These are phyloP conservation scores for Ottelia alismoides DNA, from an alignment of 106 monocot species.

Conservation along the genomic window DNA sequence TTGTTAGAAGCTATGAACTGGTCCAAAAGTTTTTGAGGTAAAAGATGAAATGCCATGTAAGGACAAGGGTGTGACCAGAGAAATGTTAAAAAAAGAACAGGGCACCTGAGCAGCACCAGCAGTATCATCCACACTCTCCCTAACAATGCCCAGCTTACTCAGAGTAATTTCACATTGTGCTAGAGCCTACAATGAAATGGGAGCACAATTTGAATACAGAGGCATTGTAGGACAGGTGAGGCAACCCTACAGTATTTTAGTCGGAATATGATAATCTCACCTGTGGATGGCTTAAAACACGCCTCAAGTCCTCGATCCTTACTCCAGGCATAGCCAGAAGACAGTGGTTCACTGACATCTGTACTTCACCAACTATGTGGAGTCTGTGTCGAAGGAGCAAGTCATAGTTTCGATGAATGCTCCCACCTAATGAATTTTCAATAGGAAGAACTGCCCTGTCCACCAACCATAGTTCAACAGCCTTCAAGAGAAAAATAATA, in stretches of 20 bases:
- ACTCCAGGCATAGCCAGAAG: conserved; percentile 58
- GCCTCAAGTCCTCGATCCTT: conserved; percentile 37
- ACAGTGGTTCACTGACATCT: conserved; percentile 45
- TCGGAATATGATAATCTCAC: conserved; percentile 19
- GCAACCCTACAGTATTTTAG: no score
- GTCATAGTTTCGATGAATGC: conserved; percentile 66
- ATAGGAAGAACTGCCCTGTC: conserved; percentile 82
- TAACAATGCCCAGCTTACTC: conserved; percentile 26
- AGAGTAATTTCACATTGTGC: conserved; percentile 49
- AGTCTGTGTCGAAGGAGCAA: conserved; percentile 55
- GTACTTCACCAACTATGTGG: conserved; percentile 76
- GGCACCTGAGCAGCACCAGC: conserved; percentile 70
- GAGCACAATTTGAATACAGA: not conserved
- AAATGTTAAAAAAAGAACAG: no score
- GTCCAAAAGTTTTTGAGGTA: conserved; percentile 1
- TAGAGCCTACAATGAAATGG: conserved; percentile 35
- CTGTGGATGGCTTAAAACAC: conserved; percentile 71
- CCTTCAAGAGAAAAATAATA: conserved; percentile 17
- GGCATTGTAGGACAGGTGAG: not conserved
- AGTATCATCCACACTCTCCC: conserved; percentile 52
- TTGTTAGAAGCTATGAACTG: conserved; percentile 40
- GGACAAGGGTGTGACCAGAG: no score
- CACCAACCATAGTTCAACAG: conserved; percentile 66
- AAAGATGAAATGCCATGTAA: no score
- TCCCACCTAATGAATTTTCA: conserved; percentile 65